Conservation (phyloP, 176 grass and related monocot genomes). For the Cocos nucifera region DNA sequence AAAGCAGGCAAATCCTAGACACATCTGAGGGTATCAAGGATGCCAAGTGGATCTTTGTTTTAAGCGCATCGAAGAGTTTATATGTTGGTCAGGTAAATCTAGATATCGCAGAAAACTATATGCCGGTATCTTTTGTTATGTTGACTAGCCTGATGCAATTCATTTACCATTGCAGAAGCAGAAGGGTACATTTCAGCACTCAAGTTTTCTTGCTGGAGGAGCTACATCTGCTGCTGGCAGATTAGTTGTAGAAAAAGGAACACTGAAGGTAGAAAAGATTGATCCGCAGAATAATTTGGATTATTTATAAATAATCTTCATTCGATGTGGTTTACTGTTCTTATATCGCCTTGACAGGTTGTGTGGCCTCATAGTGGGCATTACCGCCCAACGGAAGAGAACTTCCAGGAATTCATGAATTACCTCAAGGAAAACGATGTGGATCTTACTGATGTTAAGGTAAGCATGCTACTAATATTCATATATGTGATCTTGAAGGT, state of each 20-base stretch:
- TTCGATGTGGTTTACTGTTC: too few species aligned
- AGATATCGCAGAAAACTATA: not conserved
- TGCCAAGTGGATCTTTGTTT: slow-evolving; percentile 90
- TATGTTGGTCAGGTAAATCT: slow-evolving; percentile 64
- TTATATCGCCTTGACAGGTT: slow-evolving; percentile 28
- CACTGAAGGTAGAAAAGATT: slow-evolving; percentile 41
- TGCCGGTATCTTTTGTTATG: not conserved
- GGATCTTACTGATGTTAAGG: slow-evolving; percentile 82
- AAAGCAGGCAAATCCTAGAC: slow-evolving; percentile 53
- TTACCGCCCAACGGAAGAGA: slow-evolving; percentile 82
- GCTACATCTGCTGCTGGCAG: slow-evolving; percentile 88
- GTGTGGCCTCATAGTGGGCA: slow-evolving; percentile 93
- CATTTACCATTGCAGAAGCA: slow-evolving; percentile 53
- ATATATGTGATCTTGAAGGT: not conserved
- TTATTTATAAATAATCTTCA: too few species aligned
- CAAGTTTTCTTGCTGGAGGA: slow-evolving; percentile 96
- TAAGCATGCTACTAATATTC: slow-evolving; percentile 6
- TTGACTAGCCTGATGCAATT: slow-evolving; percentile 2
- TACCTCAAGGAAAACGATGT: slow-evolving; percentile 61
- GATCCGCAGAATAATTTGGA: not conserved
- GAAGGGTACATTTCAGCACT: slow-evolving; percentile 95
- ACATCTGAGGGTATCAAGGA: slow-evolving; percentile 43
- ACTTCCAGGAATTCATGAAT: slow-evolving; percentile 77
- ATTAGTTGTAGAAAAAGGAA: slow-evolving; percentile 54
- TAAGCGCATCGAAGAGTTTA: slow-evolving; percentile 68